phyloP scores from a whole-genome alignment of 2,329 filamentous ascomycete species.

The Mollisia scopiformis region DNA sequence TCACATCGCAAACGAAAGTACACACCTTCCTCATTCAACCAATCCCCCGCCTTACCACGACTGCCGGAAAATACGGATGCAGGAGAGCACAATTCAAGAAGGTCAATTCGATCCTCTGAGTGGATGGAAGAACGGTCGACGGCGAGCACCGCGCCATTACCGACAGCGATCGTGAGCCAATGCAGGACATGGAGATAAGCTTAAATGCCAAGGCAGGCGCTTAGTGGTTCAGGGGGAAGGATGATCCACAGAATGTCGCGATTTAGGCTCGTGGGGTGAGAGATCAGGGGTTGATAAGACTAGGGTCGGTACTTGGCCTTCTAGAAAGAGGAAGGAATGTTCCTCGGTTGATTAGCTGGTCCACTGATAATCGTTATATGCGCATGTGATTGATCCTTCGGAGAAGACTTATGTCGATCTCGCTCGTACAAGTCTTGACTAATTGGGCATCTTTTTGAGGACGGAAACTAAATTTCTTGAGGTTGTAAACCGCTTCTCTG shows the following conservation, averaged over 20 bases:
- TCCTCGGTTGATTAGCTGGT: not conserved
- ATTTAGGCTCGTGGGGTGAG: not conserved
- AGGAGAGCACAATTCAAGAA: not conserved
- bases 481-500: too few species aligned
- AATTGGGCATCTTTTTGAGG: too few species aligned
- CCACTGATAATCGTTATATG: not conserved
- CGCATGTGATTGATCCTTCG: not conserved
- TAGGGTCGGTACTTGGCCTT: not conserved
- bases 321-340: not conserved
- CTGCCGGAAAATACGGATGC: not conserved
- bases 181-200: not conserved
- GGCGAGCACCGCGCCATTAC: not conserved
- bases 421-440: too few species aligned
- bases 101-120: not conserved
- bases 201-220: not conserved
- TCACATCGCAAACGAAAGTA: not conserved
- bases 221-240: not conserved
- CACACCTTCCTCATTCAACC: not conserved
- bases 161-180: not conserved
- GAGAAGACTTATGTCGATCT: too few species aligned
- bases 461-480: too few species aligned
- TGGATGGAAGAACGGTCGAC: not conserved
- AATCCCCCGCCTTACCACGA: not conserved
- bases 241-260: not conserved
- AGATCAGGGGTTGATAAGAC: not conserved